Evolutionary conservation across 768 basidiomycete genomes (phyloP).

Genomic region (Candolleomyces eurysporus): DNA sequence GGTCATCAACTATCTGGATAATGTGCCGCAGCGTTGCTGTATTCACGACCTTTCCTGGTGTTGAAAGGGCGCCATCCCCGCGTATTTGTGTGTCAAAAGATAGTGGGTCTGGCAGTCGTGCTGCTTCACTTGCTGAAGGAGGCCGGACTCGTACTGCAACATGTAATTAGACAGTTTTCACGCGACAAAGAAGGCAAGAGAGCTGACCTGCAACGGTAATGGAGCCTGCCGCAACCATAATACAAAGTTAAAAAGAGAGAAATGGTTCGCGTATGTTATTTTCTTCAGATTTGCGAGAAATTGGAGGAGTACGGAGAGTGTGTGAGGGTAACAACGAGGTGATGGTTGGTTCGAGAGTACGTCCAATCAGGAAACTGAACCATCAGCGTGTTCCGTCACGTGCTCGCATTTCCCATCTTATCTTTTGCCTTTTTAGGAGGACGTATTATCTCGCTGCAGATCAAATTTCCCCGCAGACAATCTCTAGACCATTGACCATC

Average conservation of each 20-base stretch:
- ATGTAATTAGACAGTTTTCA: constrained; percentile 9
- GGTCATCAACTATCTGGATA: constrained; percentile 89
- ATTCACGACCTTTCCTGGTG: constrained; percentile 54
- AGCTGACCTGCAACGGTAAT: constrained; percentile 79
- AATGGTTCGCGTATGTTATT: background rate
- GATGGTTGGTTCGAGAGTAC: constrained; percentile 15
- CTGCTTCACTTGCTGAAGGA: constrained; percentile 80
- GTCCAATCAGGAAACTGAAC: constrained; percentile 26
- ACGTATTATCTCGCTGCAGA: background rate
- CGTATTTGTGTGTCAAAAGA: constrained; percentile 69
- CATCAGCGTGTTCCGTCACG: constrained; percentile 39
- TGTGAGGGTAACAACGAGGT: constrained; percentile 12
- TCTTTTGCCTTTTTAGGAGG: constrained; percentile 17
- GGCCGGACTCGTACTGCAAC: constrained; percentile 84
- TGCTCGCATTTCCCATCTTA: constrained; percentile 32
- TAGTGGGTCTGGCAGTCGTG: constrained; percentile 70
- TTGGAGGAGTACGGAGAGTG: constrained; percentile 11
- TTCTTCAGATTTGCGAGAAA: background rate
- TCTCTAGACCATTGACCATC: too few relatives aligned
- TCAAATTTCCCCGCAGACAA: background rate
- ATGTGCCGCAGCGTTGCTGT: constrained; percentile 68
- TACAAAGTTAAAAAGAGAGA: constrained; percentile 11
- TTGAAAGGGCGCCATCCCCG: constrained; percentile 83
- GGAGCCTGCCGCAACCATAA: constrained; percentile 82
- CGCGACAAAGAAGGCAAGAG: constrained; percentile 16